A percentile compares a stretch with the other conserved stretches of the same genome.
phyloP scores from a whole-genome alignment of 1,139 yeast species.

The Lodderomyces elongisporus region DNA sequence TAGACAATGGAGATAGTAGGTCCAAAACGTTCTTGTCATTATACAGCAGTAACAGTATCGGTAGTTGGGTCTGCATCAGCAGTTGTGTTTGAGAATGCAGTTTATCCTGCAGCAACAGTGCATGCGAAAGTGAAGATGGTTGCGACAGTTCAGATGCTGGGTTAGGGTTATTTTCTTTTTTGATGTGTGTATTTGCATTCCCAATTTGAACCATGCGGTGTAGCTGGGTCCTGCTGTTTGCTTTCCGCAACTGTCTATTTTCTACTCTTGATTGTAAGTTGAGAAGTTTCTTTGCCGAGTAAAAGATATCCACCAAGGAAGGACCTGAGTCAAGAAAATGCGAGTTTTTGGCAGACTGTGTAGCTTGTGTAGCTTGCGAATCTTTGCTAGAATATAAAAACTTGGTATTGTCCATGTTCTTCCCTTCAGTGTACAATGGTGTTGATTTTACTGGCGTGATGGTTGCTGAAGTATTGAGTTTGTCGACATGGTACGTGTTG shows the following conservation, averaged over 20 bases:
- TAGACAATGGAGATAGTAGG: slow-evolving; percentile 38
- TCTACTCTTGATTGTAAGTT: slow-evolving; percentile 39
- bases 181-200: background rate
- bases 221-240: slow-evolving; percentile 23
- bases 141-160: background rate
- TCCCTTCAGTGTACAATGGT: background rate
- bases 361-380: background rate
- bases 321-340: slow-evolving; percentile 23
- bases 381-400: no score
- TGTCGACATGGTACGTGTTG: no score
- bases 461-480: background rate
- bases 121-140: background rate
- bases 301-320: slow-evolving; percentile 39
- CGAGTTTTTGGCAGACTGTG: no score
- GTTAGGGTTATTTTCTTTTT: slow-evolving; percentile 2
- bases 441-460: background rate
- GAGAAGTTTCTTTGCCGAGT: slow-evolving; percentile 39
- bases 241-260: slow-evolving; percentile 37
- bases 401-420: background rate
- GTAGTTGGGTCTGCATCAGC: no score
- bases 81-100: no score
- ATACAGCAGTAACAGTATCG: no score
- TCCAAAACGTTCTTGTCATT: slow-evolving; percentile 22
- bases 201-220: slow-evolving; percentile 9
- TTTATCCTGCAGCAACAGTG: slow-evolving; percentile 1